These are phyloP conservation scores for Spathaspora sp. DNA, from an alignment of 1,139 yeast species.

Conservation along the genomic window DNA sequence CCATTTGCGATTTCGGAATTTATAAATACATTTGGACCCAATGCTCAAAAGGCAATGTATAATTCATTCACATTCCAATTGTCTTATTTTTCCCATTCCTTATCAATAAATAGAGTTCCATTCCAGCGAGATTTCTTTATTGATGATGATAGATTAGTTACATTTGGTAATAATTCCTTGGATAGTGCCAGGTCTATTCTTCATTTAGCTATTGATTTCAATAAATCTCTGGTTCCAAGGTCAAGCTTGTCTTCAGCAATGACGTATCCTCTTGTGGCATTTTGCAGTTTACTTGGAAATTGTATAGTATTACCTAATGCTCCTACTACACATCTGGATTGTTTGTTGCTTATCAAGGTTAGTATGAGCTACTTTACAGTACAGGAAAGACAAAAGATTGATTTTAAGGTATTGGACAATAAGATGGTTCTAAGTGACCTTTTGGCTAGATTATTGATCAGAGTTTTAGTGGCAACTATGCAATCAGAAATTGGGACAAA, in stretches of 20 bases:
- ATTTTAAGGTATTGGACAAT: constrained; percentile 14
- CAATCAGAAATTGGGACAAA: constrained; percentile 13
- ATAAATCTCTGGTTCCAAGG: constrained; percentile 18
- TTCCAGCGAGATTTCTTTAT: constrained; percentile 21
- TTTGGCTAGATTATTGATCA: constrained; percentile 20
- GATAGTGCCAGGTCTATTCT: constrained; percentile 36
- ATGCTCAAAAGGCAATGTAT: constrained; percentile 6
- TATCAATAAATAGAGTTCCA: constrained; percentile 36
- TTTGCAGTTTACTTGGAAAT: constrained; percentile 28
- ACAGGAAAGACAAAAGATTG: not conserved
- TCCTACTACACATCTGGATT: constrained; percentile 13
- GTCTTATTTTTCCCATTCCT: constrained; percentile 31
- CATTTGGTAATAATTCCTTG: constrained; percentile 24
- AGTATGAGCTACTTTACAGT: constrained; percentile 14
- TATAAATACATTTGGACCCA: not conserved
- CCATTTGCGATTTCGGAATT: not conserved
- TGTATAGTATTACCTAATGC: constrained; percentile 19
- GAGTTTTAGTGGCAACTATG: constrained; percentile 18
- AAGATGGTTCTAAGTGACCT: constrained; percentile 18
- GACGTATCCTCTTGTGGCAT: constrained; percentile 36
- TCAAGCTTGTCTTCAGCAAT: constrained; percentile 30
- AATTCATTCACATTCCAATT: constrained; percentile 23
- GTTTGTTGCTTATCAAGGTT: constrained; percentile 13
- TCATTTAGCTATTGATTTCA: constrained; percentile 20
- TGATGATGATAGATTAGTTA: constrained; percentile 16